phyloP scores from a whole-genome alignment of 371 early-diverging fungal genomes.

The Lichtheimia hyalospora region DNA sequence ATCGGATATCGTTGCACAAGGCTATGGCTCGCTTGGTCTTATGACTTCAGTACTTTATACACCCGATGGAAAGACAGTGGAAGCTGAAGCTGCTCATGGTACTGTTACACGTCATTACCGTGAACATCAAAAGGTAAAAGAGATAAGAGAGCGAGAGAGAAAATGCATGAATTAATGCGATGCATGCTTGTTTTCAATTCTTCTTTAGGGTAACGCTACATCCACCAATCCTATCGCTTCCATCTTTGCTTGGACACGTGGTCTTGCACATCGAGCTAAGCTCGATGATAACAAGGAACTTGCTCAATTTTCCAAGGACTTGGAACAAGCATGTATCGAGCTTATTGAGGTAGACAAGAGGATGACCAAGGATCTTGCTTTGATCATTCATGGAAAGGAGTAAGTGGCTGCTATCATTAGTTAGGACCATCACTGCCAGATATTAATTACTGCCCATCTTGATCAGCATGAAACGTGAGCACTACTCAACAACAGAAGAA shows the following conservation, averaged over 20 bases:
- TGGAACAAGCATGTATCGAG: conserved; percentile 89
- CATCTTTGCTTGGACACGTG: conserved; percentile 98
- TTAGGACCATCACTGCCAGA: no score
- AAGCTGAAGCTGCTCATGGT: conserved; percentile 96
- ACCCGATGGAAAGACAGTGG: conserved; percentile 93
- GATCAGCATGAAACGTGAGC: conserved; percentile 59
- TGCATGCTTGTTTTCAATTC: conserved; percentile 1
- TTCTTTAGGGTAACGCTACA: conserved; percentile 67
- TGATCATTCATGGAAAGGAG: conserved; percentile 87
- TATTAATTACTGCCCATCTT: neutral
- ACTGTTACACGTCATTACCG: conserved; percentile 98
- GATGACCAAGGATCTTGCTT: conserved; percentile 97
- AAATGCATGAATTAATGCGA: neutral
- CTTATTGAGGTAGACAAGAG: conserved; percentile 80
- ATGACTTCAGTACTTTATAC: conserved; percentile 96
- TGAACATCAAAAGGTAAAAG: conserved; percentile 84
- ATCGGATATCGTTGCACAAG: conserved; percentile 95
- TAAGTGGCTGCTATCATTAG: conserved; percentile 23
- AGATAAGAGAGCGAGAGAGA: neutral
- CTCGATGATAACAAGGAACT: conserved; percentile 84
- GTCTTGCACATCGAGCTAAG: conserved; percentile 92
- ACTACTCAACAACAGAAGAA: conserved; percentile 79
- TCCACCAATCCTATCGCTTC: conserved; percentile 96
- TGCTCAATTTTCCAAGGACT: conserved; percentile 69
- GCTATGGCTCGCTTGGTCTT: conserved; percentile 86